Evolutionary conservation across 768 basidiomycete genomes (phyloP), one percentile per base, ranked within the genome.

Genomic region (Lentinula sp.): DNA sequence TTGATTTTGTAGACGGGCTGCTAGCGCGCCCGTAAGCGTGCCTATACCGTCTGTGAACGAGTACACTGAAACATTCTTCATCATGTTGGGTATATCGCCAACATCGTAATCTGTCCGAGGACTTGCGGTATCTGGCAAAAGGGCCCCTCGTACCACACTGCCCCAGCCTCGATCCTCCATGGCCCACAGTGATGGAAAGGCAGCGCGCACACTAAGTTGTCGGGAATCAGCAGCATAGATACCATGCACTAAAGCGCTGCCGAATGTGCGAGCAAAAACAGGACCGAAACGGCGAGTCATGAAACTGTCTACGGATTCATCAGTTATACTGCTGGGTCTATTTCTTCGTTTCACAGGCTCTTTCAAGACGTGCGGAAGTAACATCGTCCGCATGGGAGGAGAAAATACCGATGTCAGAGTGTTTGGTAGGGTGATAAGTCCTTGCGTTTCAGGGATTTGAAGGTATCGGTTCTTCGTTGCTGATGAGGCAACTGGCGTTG

Each of bases 221-320:
- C 90, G 76, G 2, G 94, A 83, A 67, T 96, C 93, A 0, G 93
- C 85, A 1, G 93, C 94, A 69, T 98, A 98, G 59, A 98, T 90
- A 0, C 96, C 96, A 67, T 97, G 95, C 0, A 94, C 85, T 61
- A 97, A 76, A 0, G 95, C 88, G 81, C 92, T 69, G 45, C 90
- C 85, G 59, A 98, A 80, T 2, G 82, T 80, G 15, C 85, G 81
- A 1, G 95, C 93, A 66, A 95, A 83, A 2, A 78, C 72, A 6
- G 78, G 70, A 0, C 93, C 91, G 60, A 97, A 90, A 23, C 92
- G 79, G 12, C 91, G 80, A 0, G 82, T 70, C 59, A 98, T 69
- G 65, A 98, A 91, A 0, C 83, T 72, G 63, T 98, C 87, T 7
- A 98, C 78, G 0, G 86, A 87, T 67, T 97, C 94, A 70, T 99